Evolutionary conservation across 148 eudicot species (phyloP).

Genomic region (Chenopodium album): DNA sequence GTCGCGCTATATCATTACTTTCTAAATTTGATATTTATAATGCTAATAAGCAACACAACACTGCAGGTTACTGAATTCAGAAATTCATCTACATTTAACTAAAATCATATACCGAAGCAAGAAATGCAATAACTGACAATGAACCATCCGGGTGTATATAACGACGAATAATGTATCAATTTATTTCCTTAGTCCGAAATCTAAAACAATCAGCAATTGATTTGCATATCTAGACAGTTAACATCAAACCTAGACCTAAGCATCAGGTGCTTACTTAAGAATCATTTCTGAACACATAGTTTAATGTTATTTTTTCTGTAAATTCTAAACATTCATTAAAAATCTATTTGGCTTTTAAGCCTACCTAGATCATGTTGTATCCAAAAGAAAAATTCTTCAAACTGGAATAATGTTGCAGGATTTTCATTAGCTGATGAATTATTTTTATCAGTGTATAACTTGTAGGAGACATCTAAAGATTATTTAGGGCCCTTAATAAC

Average conservation of each 20-base stretch:
- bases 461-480: slow-evolving; percentile 28
- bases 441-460: slow-evolving; percentile 11
- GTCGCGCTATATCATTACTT: too few species aligned
- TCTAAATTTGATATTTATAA: too few species aligned
- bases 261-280: slow-evolving; percentile 13
- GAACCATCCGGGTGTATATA: too few species aligned
- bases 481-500: background rate
- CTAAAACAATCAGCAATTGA: background rate
- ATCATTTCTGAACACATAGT: slow-evolving; percentile 9
- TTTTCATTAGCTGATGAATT: slow-evolving; percentile 15
- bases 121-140: background rate
- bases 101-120: background rate
- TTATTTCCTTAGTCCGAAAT: background rate
- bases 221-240: background rate
- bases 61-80: background rate
- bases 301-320: background rate
- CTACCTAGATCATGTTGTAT: slow-evolving; percentile 11
- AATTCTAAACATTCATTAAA: background rate
- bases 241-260: background rate
- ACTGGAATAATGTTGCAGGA: slow-evolving; percentile 13
- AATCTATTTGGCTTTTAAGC: slow-evolving; percentile 11
- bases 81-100: too few species aligned
- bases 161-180: background rate
- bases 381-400: background rate
- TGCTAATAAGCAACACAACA: background rate